phyloP scores from a whole-genome alignment of 2,329 filamentous ascomycete genomes.

The Neoscytalidium dimidiatum region DNA sequence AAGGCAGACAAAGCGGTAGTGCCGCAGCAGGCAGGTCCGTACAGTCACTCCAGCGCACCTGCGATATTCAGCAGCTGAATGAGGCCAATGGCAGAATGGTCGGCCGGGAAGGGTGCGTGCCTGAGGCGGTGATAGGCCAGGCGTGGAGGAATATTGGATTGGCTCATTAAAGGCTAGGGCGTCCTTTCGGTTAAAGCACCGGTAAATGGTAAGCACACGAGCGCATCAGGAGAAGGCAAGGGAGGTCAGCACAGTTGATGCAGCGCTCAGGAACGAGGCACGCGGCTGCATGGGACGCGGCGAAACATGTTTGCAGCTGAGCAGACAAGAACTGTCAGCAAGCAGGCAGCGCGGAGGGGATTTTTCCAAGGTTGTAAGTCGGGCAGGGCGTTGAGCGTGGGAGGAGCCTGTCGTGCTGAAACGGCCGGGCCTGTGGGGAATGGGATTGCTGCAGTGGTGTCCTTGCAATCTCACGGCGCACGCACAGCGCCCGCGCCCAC shows the following conservation, averaged over 20 bases:
- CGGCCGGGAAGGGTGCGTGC: background rate
- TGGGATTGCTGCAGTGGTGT: background rate
- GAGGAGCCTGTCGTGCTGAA: conserved; percentile 11
- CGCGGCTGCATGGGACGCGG: background rate
- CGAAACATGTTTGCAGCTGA: conserved; percentile 10
- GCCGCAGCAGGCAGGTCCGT: no score
- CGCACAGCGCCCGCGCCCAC: no score
- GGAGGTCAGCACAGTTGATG: background rate
- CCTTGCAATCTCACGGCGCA: conserved; percentile 16
- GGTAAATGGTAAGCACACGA: conserved; percentile 1
- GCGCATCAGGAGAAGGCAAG: conserved; percentile 11
- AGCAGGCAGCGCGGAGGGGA: background rate
- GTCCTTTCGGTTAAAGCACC: conserved; percentile 8
- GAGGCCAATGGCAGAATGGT: background rate
- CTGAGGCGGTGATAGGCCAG: background rate
- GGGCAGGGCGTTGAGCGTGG: conserved; percentile 3
- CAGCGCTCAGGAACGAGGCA: background rate
- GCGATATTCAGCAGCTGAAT: background rate
- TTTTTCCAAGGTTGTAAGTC: background rate
- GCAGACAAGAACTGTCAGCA: background rate
- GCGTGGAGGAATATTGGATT: conserved; percentile 7
- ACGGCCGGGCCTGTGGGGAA: conserved; percentile 14
- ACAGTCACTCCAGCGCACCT: no score
- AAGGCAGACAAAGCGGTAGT: no score
- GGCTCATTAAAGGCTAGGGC: conserved; percentile 16